A percentile compares a stretch with the other conserved stretches of the same genome.
Evolutionary conservation across 768 basidiomycete genomes (phyloP).

Genomic region (Fibroporia radiculosa): DNA sequence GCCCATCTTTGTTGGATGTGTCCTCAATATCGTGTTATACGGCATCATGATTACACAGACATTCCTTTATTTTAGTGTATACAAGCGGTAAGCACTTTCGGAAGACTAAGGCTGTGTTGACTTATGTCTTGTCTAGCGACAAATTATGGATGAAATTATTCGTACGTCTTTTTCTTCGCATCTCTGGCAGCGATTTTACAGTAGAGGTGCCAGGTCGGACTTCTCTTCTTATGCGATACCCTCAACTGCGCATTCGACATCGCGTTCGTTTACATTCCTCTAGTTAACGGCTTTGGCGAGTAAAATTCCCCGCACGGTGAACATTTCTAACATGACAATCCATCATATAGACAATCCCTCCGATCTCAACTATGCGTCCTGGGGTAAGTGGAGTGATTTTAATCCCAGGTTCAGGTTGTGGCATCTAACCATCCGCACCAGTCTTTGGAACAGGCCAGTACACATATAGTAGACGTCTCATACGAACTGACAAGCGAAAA

Average conservation of each 20-base stretch:
- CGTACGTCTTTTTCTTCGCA: conserved; percentile 21
- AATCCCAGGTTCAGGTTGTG: not conserved
- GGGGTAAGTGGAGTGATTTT: conserved; percentile 16
- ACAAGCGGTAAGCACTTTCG: conserved; percentile 25
- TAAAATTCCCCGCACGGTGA: not conserved
- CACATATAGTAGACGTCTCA: not conserved
- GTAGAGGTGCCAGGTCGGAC: conserved; percentile 25
- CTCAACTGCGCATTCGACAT: conserved; percentile 38
- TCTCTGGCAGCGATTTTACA: not conserved
- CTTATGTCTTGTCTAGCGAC: conserved; percentile 26
- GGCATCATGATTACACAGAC: conserved; percentile 44
- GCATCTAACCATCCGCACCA: conserved; percentile 10
- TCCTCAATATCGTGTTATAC: conserved; percentile 38
- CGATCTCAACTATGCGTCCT: conserved; percentile 20
- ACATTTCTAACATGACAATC: not conserved
- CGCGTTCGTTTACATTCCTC: conserved; percentile 37
- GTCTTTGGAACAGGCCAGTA: conserved; percentile 34
- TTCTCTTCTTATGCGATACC: conserved; percentile 42
- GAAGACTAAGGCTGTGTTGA: not conserved
- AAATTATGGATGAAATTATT: conserved; percentile 37
- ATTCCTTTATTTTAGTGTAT: conserved; percentile 38
- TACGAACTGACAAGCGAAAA: not conserved
- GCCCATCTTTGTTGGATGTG: conserved; percentile 41
- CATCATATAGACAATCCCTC: conserved; percentile 20
- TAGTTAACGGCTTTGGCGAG: conserved; percentile 40